A percentile compares a stretch with the other conserved stretches of the same genome.
These are phyloP conservation scores for Arthrobotrys iridis DNA, from an alignment of 2,329 filamentous ascomycete genomes.

Conservation along the genomic window DNA sequence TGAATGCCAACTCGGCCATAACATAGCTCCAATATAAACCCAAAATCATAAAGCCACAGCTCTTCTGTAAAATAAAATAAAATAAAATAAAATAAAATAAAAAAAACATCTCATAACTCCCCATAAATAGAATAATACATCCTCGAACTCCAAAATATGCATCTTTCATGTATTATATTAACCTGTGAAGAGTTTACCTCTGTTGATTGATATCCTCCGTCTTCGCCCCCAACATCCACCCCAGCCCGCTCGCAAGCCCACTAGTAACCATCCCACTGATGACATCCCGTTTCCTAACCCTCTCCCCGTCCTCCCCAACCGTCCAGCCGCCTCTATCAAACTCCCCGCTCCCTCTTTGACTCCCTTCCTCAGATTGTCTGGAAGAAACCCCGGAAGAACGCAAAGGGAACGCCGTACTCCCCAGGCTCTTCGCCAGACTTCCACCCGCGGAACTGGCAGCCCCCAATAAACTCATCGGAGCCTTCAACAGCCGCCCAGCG, in stretches of 20 bases:
- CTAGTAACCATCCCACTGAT: constrained; percentile 73
- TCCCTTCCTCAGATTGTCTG: constrained; percentile 61
- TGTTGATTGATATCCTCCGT: constrained; percentile 57
- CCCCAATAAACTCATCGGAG: constrained; percentile 67
- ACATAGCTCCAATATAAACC: too few species aligned
- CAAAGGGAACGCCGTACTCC: constrained; percentile 65
- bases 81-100: too few species aligned
- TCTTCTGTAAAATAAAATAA: too few species aligned
- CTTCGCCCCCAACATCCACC: constrained; percentile 73
- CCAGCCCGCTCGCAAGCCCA: constrained; percentile 73
- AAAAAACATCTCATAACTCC: too few species aligned
- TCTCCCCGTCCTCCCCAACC: constrained; percentile 60
- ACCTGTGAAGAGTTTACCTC: too few species aligned
- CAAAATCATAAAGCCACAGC: too few species aligned
- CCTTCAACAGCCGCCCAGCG: constrained; percentile 58
- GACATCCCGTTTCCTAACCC: constrained; percentile 76
- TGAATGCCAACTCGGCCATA: too few species aligned
- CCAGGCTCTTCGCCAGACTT: constrained; percentile 63
- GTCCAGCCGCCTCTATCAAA: constrained; percentile 50
- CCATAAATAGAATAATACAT: too few species aligned
- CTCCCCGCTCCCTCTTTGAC: constrained; percentile 58
- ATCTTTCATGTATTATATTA: too few species aligned
- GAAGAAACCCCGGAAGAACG: constrained; percentile 27
- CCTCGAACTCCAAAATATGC: too few species aligned
- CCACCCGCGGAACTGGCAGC: constrained; percentile 64